A percentile compares a stretch with the other conserved stretches of the same genome.
phyloP scores from a whole-genome alignment of 2,329 filamentous ascomycete genomes.

The Ophiosphaerella narmari region DNA sequence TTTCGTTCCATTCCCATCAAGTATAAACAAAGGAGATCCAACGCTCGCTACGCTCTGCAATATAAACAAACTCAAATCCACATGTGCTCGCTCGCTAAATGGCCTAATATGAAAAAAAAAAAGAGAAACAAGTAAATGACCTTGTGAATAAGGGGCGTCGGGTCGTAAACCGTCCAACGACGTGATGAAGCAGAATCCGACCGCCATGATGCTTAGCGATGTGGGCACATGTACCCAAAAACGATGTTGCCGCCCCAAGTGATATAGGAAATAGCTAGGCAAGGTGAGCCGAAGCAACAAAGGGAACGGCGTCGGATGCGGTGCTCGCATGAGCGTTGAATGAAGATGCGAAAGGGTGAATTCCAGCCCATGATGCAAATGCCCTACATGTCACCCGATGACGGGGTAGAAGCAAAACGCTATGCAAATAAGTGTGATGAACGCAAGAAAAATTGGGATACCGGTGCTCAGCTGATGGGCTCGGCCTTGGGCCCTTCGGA shows the following conservation, averaged over 20 bases:
- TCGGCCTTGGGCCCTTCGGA: constrained; percentile 42
- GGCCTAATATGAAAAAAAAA: constrained; percentile 12
- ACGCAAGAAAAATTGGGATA: constrained; percentile 33
- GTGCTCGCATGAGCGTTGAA: constrained; percentile 25
- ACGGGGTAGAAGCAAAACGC: constrained; percentile 38
- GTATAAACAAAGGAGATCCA: constrained; percentile 33
- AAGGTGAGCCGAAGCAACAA: constrained; percentile 22
- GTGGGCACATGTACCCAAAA: constrained; percentile 18
- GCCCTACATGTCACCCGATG: constrained; percentile 30
- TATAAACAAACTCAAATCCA: constrained; percentile 30
- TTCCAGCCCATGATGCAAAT: constrained; percentile 42
- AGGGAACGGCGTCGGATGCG: constrained; percentile 26
- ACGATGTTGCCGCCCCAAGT: constrained; percentile 42
- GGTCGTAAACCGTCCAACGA: constrained; percentile 21
- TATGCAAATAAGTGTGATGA: constrained; percentile 36
- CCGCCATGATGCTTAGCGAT: constrained; percentile 38
- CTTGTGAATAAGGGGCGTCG: constrained; percentile 10
- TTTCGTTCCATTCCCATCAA: constrained; percentile 13
- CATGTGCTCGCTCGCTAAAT: constrained; percentile 36
- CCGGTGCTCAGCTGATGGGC: constrained; percentile 28
- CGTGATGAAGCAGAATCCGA: constrained; percentile 27
- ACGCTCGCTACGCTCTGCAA: constrained; percentile 44
- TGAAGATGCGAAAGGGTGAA: constrained; percentile 21
- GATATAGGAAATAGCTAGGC: constrained; percentile 31
- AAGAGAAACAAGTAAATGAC: constrained; percentile 18